phyloP scores from a whole-genome alignment of 148 eudicot genomes.

The Nyssa sinensis region DNA sequence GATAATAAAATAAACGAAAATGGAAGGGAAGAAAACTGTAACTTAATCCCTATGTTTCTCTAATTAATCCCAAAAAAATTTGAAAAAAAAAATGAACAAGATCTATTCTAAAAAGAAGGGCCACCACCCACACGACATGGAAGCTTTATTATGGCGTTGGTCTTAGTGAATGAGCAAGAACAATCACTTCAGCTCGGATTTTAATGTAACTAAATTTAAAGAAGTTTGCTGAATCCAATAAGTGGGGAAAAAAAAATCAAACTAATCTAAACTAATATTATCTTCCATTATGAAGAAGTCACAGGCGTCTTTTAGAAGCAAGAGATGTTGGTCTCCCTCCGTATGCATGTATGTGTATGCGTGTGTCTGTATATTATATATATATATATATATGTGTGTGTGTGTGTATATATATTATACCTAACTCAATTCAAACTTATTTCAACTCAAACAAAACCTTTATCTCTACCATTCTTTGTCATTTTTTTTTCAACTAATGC shows the following conservation, averaged over 20 bases:
- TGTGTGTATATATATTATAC: too few relatives aligned
- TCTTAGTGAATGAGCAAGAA: neutral
- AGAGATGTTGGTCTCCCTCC: conserved; percentile 19
- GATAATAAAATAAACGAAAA: too few relatives aligned
- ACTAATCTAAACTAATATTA: neutral
- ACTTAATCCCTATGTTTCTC: conserved; percentile 24
- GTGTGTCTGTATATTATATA: too few relatives aligned
- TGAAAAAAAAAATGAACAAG: conserved; percentile 16
- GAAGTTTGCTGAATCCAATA: neutral
- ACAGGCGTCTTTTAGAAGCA: conserved; percentile 21
- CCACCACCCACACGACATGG: neutral
- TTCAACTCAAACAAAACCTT: too few relatives aligned
- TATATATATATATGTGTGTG: too few relatives aligned
- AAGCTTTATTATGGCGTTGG: neutral
- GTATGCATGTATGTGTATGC: neutral
- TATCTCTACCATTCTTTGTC: too few relatives aligned
- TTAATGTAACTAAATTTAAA: conserved; percentile 10
- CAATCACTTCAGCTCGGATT: conserved; percentile 11
- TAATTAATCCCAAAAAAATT: conserved; percentile 21
- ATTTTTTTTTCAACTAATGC: too few relatives aligned
- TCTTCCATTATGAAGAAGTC: neutral
- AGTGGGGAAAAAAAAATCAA: neutral
- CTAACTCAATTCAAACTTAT: too few relatives aligned
- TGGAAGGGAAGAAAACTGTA: conserved; percentile 14
- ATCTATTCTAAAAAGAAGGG: conserved; percentile 24